Base-by-base conservation (phyloP, 768 basidiomycete genomes). In the Coprinopsis cinerea region DNA sequence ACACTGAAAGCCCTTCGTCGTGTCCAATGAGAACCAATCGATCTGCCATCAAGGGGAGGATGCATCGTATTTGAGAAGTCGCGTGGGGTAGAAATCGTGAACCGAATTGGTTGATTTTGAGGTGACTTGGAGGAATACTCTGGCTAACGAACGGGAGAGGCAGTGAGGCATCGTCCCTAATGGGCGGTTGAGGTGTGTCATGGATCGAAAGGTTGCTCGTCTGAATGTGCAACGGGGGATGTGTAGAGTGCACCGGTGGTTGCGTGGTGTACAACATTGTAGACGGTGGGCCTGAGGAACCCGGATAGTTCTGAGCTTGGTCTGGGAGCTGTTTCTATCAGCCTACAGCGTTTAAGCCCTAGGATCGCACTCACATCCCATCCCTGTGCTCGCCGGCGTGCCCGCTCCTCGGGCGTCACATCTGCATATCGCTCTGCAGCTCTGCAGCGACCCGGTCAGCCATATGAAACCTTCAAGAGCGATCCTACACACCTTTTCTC, bases 11-110 rank as follows among this genome's bases (percentile, higher is more conserved):
- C 2, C 90, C 90, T 51, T 82, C 75, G 53, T 88, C 84, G 49
- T 87, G 85, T 2, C 90, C 90, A 23, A 92, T 77, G 11, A 92
- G 76, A n/a, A 92, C 49, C 32, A 88, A 63, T 45, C 74, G 72
- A 53, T 86, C 79, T 17, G 75, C 75, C 32, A 79, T 68, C 18
- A 92, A 60, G 6, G 90, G 88, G 26, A 92, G 73, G 10, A 91
- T 63, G 63, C 85, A 85, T 48, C 82, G 79, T 52, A 92, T 92
- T 26, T 77, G 87, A 0, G 78, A 73, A 2, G 78, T 85, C 14
- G 88, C 69, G 58, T 92, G 90, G 10, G 90, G 89, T 27, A 92
- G 71, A 62, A 92, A 92, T 14, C 89, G 78, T 17, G 89, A 92
- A 18, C 90, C 90, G 61, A 92, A 91, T 35, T 87, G 78, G 57